Percentiles rank a stretch among this genome's conserved stretches.
phyloP scores from a whole-genome alignment of 352 stramenopile species.

The Phytopythium litorale region DNA sequence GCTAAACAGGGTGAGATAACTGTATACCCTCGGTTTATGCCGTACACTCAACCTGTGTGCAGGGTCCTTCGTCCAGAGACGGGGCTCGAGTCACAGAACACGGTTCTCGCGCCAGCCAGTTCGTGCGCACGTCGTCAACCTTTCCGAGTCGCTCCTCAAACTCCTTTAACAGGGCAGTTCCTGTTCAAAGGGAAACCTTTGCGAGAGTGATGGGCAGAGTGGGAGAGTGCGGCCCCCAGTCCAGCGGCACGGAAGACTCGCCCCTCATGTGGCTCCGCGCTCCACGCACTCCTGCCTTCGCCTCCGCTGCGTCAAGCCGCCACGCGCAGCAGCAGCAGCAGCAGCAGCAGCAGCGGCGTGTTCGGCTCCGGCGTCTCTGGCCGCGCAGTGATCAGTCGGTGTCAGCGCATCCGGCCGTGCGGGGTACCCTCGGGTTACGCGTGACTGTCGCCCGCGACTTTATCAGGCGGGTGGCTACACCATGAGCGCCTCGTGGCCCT shows the following conservation, averaged over 20 bases:
- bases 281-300: neutral
- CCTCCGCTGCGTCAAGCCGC: neutral
- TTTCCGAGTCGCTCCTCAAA: neutral
- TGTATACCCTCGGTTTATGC: neutral
- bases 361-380: neutral
- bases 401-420: too few species aligned
- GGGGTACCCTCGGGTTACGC: too few species aligned
- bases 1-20: neutral
- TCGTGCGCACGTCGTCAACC: neutral
- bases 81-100: neutral
- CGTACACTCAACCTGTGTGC: neutral
- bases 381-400: neutral
- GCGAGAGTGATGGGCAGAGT: neutral
- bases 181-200: neutral
- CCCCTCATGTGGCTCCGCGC: neutral
- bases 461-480: neutral
- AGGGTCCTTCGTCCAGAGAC: neutral
- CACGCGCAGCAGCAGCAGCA: too few species aligned
- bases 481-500: neutral
- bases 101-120: neutral
- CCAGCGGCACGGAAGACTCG: neutral
- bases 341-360: too few species aligned
- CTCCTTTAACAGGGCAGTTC: neutral
- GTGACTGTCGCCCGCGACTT: neutral
- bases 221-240: neutral